A percentile compares a stretch with the other conserved stretches of the same genome.
Evolutionary conservation across 2,329 filamentous ascomycete genomes (phyloP).

Genomic region (Rhynchosporium agropyri): DNA sequence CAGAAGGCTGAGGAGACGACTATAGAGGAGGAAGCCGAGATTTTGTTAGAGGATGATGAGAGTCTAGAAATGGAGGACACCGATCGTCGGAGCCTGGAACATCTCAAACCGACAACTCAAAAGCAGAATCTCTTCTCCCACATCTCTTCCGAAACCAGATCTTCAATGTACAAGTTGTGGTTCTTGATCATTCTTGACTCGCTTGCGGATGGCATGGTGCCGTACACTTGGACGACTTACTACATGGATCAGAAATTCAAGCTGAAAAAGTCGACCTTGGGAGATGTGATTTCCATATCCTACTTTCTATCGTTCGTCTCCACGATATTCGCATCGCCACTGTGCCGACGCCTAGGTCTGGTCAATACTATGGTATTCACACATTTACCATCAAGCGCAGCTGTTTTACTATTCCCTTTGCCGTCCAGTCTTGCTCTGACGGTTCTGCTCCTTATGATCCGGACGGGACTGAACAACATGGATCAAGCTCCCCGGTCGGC

Average conservation of each 20-base stretch:
- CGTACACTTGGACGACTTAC: slow-evolving; percentile 59
- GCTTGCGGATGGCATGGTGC: slow-evolving; percentile 67
- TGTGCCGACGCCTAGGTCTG: slow-evolving; percentile 56
- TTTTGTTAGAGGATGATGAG: slow-evolving; percentile 27
- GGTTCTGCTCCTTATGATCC: slow-evolving; percentile 60
- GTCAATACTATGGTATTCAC: slow-evolving; percentile 75
- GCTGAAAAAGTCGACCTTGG: slow-evolving; percentile 58
- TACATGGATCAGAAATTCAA: slow-evolving; percentile 60
- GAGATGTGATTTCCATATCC: slow-evolving; percentile 57
- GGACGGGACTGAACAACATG: slow-evolving; percentile 67
- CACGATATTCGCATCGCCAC: slow-evolving; percentile 53
- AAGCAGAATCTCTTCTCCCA: slow-evolving; percentile 49
- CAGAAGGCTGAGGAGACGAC: slow-evolving; percentile 13
- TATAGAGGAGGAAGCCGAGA: slow-evolving; percentile 29
- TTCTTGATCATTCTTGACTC: slow-evolving; percentile 66
- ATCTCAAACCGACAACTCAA: not conserved
- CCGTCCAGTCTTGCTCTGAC: slow-evolving; percentile 58
- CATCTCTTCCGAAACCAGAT: slow-evolving; percentile 59
- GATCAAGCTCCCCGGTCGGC: slow-evolving; percentile 70
- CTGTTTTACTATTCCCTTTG: slow-evolving; percentile 56
- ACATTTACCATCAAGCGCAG: slow-evolving; percentile 62
- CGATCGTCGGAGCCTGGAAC: not conserved
- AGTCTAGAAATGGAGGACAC: slow-evolving; percentile 20
- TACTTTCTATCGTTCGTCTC: slow-evolving; percentile 59
- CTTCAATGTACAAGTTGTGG: slow-evolving; percentile 66